Evolutionary conservation across 2,329 filamentous ascomycete genomes (phyloP), one percentile per base, ranked within the genome.

Genomic region (Phialophora verrucosa): DNA sequence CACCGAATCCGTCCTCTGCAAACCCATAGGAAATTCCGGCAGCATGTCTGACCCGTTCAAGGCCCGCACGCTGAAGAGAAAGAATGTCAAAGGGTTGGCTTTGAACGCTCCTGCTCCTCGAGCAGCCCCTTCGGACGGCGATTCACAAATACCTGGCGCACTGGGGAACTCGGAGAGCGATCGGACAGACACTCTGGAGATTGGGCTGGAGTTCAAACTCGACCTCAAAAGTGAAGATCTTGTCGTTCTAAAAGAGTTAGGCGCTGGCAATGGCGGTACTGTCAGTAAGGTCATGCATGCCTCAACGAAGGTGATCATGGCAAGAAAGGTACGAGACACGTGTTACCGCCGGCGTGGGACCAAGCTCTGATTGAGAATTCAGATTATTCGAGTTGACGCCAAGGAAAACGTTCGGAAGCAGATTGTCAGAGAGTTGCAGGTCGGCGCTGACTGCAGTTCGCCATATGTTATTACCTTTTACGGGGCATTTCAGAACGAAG

Each of bases 381-480:
- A 97, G 93, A 90, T 97, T 71, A 99, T 99, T 73, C 94, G 97
- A 73, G 94, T 99, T 75, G 95, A 99, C 78, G 95, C 93, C 47
- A 98, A 98, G 83, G 93, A 93, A 76, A 94, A 97, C 76, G 92
- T 98, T 79, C 90, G 95, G 73, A 97, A 96, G 82, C 91, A 96
- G 75, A 99, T 99, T 72, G 91, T 99, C 69, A 90, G 95, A 77
- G 95, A 99, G 79, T 87, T 99, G 60, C 93, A 97, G 77, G 97
- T 99, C 72, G 98, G 98, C 89, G 93, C 97, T 77, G 92, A 96
- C 75, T 99, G 95, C 80, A 95, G 97, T 76, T 97, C 92, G 25
- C 91, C 95, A 68, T 93, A 96, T 78, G 98, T 99, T 75, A 95
- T 99, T 67, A 97, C 91, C 62, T 99, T 97, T 79, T 98, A 98